phyloP scores from a whole-genome alignment of 345 rosid species.

The Gynandropsis gynandra region DNA sequence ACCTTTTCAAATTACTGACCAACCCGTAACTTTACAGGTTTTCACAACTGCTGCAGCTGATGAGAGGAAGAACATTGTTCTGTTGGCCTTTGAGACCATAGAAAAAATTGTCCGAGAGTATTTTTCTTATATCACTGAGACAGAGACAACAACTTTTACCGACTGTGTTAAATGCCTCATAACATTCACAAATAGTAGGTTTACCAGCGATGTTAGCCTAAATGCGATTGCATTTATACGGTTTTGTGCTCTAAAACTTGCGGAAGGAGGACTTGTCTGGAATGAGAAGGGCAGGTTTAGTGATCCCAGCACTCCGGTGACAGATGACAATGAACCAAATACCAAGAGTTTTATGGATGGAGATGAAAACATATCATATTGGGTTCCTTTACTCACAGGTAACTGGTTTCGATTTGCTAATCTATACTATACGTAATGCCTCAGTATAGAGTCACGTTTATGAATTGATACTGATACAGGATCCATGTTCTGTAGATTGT shows the following conservation, averaged over 20 bases:
- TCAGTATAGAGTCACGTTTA: background rate
- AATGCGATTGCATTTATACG: constrained; percentile 96
- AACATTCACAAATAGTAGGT: constrained; percentile 80
- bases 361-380: constrained; percentile 74
- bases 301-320: constrained; percentile 27
- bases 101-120: constrained; percentile 93
- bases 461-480: background rate
- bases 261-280: constrained; percentile 80
- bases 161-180: constrained; percentile 92
- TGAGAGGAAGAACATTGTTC: constrained; percentile 74
- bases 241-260: constrained; percentile 89
- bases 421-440: constrained; percentile 6
- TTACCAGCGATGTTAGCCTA: constrained; percentile 85
- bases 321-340: constrained; percentile 34
- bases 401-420: constrained; percentile 22
- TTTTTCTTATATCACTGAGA: constrained; percentile 86
- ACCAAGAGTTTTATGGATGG: constrained; percentile 31
- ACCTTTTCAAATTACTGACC: constrained; percentile 17
- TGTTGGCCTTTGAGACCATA: constrained; percentile 88
- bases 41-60: constrained; percentile 87
- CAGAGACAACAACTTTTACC: constrained; percentile 85
- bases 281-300: constrained; percentile 43
- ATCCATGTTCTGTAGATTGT: constrained; percentile 1
- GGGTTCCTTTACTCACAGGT: constrained; percentile 95
- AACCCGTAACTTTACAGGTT: constrained; percentile 40